Percentiles rank a stretch among this genome's conserved stretches.
phyloP scores from a whole-genome alignment of 2,329 filamentous ascomycete genomes.

The Niveomyces coronatus region DNA sequence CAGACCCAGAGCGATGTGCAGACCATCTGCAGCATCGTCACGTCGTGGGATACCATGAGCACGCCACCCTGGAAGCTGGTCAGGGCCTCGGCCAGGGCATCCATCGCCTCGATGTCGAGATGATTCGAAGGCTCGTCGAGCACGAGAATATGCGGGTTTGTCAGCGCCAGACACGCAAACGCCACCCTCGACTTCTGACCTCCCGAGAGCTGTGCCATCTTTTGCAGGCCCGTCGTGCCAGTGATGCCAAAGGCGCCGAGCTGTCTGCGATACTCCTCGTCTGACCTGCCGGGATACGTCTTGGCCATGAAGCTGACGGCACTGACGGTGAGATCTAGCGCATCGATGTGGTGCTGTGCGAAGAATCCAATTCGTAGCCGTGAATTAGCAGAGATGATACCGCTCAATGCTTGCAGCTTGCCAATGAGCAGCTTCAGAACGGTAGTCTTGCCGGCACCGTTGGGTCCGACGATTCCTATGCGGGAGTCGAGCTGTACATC shows the following conservation, averaged over 20 bases:
- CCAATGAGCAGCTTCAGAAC: conserved; percentile 96
- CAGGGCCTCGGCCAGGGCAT: conserved; percentile 78
- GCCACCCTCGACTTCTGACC: conserved; percentile 98
- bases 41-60: conserved; percentile 97
- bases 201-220: conserved; percentile 88
- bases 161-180: conserved; percentile 89
- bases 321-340: conserved; percentile 77
- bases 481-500: conserved; percentile 97
- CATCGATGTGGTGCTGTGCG: conserved; percentile 96
- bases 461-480: conserved; percentile 98
- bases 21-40: conserved; percentile 95
- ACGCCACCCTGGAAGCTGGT: conserved; percentile 87
- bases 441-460: conserved; percentile 97
- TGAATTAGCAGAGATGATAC: conserved; percentile 79
- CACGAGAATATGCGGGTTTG: conserved; percentile 92
- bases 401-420: conserved; percentile 63
- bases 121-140: conserved; percentile 98
- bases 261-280: conserved; percentile 94
- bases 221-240: conserved; percentile 91
- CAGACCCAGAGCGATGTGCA: conserved; percentile 96
- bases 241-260: conserved; percentile 85
- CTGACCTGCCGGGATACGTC: conserved; percentile 77
- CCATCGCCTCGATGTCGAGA: conserved; percentile 98
- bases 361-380: conserved; percentile 92
- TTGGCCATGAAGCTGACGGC: conserved; percentile 96